Base-by-base conservation (phyloP, 78 protist genomes). In the Guillardia theta region DNA sequence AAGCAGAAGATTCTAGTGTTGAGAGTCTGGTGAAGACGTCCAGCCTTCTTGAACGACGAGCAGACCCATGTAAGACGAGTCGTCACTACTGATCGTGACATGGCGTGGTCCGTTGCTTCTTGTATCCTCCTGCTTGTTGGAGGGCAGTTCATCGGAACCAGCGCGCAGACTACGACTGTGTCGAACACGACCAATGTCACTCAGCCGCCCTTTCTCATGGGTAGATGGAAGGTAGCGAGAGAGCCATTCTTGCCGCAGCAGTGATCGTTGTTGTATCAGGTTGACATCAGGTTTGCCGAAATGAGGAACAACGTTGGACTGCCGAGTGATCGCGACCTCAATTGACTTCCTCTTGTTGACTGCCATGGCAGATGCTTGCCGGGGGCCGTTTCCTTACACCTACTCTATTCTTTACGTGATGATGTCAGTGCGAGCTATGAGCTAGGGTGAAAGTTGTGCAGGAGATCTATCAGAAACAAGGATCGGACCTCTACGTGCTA, bases 341-440 rank as follows among this genome's bases (percentile, higher is more conserved):
- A 19, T 15, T 10, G 10, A 50, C 58, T 50, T 10, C 10, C 15
- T 19, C 15, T 50, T 15, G 15, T 50, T 50, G 10, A 10, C 10
- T 50, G 15, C 10, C 58, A 50, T 50, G 70, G 70, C 70, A 58
- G 70, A 58, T 6, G 70, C 39, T 4, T 70, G 87, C 44, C 39
- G 10, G 22, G 87, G 87, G 5, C 87, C 87, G 3, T 70, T 70
- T 70, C 87, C 87, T 15, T 70, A 70, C 87, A 70, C 87, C 87
- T 70, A 70, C 87, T 70, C 87, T 0, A 10, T 36, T 24, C 44
- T 70, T 70, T 70, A 70, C 41, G 87, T 70, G 87, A 36, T 22
- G 9, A 70, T 70, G 27, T 15, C 9, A 1, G 41, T 21, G 5
- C 4, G 41, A 70, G 15, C 87, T 70, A n/a, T n/a, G n/a, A n/a